Evolutionary conservation across 2,329 filamentous ascomycete genomes (phyloP).

Genomic region (Dothistroma pini): DNA sequence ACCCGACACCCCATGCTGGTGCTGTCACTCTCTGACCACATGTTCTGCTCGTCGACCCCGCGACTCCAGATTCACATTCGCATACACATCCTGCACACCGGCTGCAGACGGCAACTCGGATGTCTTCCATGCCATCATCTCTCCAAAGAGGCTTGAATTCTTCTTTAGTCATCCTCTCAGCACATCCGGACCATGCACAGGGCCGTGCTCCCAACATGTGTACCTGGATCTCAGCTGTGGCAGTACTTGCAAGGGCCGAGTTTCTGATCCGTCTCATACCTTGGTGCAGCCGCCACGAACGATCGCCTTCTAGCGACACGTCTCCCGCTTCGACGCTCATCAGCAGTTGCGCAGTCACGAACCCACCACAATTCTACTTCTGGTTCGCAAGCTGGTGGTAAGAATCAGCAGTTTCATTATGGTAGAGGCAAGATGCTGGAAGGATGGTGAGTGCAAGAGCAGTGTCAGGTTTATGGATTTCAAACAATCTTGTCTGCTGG

Average conservation of each 20-base stretch:
- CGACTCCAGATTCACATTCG: neutral
- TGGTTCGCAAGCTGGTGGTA: conserved; percentile 2
- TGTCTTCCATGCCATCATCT: neutral
- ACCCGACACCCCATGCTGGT: neutral
- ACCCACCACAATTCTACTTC: neutral
- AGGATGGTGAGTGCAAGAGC: conserved; percentile 6
- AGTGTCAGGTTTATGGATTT: neutral
- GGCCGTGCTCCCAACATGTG: neutral
- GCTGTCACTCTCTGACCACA: too few relatives aligned
- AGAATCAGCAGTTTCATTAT: conserved; percentile 14
- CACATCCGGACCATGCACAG: neutral
- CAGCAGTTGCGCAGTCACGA: neutral
- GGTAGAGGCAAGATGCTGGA: conserved; percentile 30
- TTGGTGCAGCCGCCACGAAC: too few relatives aligned
- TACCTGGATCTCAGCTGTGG: too few relatives aligned
- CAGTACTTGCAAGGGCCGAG: too few relatives aligned
- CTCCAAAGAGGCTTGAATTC: too few relatives aligned
- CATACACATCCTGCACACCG: neutral
- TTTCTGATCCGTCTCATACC: too few relatives aligned
- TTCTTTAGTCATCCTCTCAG: neutral
- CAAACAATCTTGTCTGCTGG: conserved; percentile 45
- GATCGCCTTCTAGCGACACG: neutral
- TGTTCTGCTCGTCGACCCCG: neutral
- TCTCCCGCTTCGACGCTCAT: neutral
- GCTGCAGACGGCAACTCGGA: neutral